Evolutionary conservation across 805 yeast genomes (phyloP).

Genomic region (Monosporozyma aerobia): DNA sequence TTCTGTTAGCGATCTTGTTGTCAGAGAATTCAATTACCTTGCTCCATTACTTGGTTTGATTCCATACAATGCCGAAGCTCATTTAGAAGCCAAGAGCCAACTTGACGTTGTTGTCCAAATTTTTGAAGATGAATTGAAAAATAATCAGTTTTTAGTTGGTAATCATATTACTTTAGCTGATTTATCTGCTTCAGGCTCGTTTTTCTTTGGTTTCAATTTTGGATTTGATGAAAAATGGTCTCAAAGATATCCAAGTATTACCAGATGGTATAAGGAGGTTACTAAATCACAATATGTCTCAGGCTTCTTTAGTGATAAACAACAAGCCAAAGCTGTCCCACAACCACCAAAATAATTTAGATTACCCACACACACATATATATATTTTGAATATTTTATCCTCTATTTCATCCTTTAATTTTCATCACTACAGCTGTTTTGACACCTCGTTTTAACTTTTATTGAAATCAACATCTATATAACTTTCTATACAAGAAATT

Average conservation of each 20-base stretch:
- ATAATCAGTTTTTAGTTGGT: slow-evolving; percentile 60
- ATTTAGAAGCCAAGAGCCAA: slow-evolving; percentile 35
- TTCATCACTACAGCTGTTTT: too few relatives aligned
- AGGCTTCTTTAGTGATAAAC: slow-evolving; percentile 3
- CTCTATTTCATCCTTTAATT: too few relatives aligned
- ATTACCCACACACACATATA: background rate
- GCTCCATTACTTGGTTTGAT: slow-evolving; percentile 46
- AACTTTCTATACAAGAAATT: too few relatives aligned
- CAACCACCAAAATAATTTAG: background rate
- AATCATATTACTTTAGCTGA: slow-evolving; percentile 42
- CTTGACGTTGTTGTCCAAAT: slow-evolving; percentile 34
- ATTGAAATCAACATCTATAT: too few relatives aligned
- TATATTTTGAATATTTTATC: too few relatives aligned
- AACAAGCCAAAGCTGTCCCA: background rate
- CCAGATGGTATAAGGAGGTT: slow-evolving; percentile 14
- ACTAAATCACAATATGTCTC: slow-evolving; percentile 5
- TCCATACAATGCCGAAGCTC: slow-evolving; percentile 67
- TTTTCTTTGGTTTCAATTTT: slow-evolving; percentile 31
- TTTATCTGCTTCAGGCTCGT: slow-evolving; percentile 12
- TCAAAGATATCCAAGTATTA: slow-evolving; percentile 46
- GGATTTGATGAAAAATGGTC: slow-evolving; percentile 59
- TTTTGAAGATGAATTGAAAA: slow-evolving; percentile 48
- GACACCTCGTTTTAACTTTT: too few relatives aligned
- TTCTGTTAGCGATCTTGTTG: slow-evolving; percentile 57
- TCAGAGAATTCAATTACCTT: slow-evolving; percentile 39